These are phyloP conservation scores for Melanogaster broomeanus DNA, from an alignment of 768 basidiomycete genomes.

Conservation along the genomic window DNA sequence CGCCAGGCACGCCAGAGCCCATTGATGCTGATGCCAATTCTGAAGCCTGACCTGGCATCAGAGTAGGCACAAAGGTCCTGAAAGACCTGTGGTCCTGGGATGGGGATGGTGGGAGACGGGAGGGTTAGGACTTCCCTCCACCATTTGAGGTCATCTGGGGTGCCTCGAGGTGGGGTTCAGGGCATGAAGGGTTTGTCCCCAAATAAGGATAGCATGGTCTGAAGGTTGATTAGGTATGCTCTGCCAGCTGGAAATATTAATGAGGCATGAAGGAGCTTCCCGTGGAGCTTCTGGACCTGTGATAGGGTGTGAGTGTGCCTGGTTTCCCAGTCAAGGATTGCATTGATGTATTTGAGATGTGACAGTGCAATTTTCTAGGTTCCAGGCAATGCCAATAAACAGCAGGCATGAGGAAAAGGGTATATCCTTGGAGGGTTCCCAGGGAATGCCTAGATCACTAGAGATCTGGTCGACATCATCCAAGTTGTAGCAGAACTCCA, in stretches of 20 bases:
- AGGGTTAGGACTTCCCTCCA: too few relatives aligned
- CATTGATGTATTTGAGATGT: conserved; percentile 26
- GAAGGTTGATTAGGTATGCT: conserved; percentile 42
- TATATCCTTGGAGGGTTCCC: conserved; percentile 32
- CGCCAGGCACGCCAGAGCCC: too few relatives aligned
- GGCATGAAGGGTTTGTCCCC: too few relatives aligned
- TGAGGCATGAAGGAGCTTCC: conserved; percentile 41
- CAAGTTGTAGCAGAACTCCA: conserved; percentile 10
- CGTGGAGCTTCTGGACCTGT: conserved; percentile 38
- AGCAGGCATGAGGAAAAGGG: conserved; percentile 12
- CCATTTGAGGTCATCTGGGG: too few relatives aligned
- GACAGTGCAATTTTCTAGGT: conserved; percentile 24
- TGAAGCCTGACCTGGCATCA: too few relatives aligned
- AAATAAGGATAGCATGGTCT: conserved; percentile 35
- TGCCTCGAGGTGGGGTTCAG: too few relatives aligned
- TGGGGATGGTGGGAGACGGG: too few relatives aligned
- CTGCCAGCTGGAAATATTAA: conserved; percentile 34
- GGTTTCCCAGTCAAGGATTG: conserved; percentile 29
- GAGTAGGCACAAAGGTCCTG: too few relatives aligned
- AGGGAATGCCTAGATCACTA: conserved; percentile 29
- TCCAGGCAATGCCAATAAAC: conserved; percentile 37
- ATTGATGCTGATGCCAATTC: too few relatives aligned
- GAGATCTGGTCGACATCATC: conserved; percentile 40
- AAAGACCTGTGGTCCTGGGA: too few relatives aligned
- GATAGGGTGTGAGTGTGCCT: conserved; percentile 28